Base-by-base conservation (phyloP, 2,329 filamentous ascomycete genomes). In the Helminthosporium solani region DNA sequence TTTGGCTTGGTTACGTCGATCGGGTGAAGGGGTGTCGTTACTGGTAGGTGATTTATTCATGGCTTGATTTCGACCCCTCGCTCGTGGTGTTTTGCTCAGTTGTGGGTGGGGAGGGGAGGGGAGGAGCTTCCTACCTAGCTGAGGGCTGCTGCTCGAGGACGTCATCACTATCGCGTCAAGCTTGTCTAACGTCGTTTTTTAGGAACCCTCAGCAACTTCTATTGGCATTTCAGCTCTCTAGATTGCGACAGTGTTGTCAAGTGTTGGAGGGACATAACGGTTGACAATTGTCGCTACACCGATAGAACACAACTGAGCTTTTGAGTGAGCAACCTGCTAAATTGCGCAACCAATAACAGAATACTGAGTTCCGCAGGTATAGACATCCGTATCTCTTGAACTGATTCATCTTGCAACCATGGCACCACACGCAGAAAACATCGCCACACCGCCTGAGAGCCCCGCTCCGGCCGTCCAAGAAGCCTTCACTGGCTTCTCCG, bases 371-470 rank as follows among this genome's bases (percentile, higher is more conserved):
- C 15, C 20, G 16, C 31, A 45, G 36, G n/a, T 6, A 34, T 9
- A 25, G 5, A 25, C 23, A 27, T 27, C 28, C 14, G 7, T n/a
- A 14, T 31, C 28, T 14, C 7, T 31, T 12, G 28, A 14, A 31
- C 28, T 14, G 8, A 14, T n/a, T 14, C 5, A 31, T 25, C 28
- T 31, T n/a, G 12, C 3, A 6, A 54, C 21, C 33, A 71, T 71
- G 68, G 61, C 56, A 43, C 66, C 68, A 44, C 67, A 70, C 59
- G 65, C 60, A 33, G 61, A 68, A 15, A 33, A 61, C 31, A 49
- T 60, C 7, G 49, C 54, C 38, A 47, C 39, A 21, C 43, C 50
- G 21, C 45, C 58, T 27, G 50, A 58, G 14, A 49, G 48, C 19
- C 50, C 45, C 31, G 46, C 59, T n/a, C 58, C 60, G 25, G 44